Evolutionary conservation across 257 asterid genomes (phyloP), one percentile per base, ranked within the genome.

Genomic region (Plantago ovata): DNA sequence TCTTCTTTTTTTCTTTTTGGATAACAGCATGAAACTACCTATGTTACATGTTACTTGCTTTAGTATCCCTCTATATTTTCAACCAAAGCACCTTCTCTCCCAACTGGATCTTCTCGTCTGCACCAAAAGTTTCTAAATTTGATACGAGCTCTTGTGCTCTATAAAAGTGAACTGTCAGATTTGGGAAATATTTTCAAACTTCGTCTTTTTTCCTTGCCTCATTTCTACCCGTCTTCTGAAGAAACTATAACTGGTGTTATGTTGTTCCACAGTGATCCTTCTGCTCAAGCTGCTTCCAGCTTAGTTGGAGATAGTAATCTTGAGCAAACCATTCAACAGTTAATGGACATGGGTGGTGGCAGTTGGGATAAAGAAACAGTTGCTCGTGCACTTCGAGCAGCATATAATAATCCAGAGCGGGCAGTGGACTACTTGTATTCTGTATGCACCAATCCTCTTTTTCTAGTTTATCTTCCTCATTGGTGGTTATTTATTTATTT

Each of bases 371-470:
- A 41, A 42, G 68, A 52, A 38, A 63, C 68, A 8, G 61, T 52
- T 41, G 23, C 24, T 28, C 60, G 68, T n/a, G 68, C 68, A 22
- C 68, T 63, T 53, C 60, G 60, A 12, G 68, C 68, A 11, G 68
- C 68, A 51, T 63, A 63, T 44, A 52, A 63, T 45, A 63, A 63
- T 71, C 83, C 79, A 12, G 82, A 77, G 61, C 66, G 78, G 58
- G 83, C 83, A 0, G 83, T 77, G 60, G 83, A 77, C 70, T 77
- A 77, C 73, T 62, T 77, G 65, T 87, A 84, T 76, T 80, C 89
- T 28, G 96, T 82, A 87, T 21, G 79, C 46, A 62, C 41, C 51
- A 38, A 56, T 69, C 59, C 56, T 23, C 59, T 22, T 56, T 20
- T 39, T 51, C 32, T 48, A 21, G 53, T 40, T 13, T 6, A 16